Base-by-base conservation (phyloP, 1,284 basidiomycete genomes). In the Microbotryum scabiosae region DNA sequence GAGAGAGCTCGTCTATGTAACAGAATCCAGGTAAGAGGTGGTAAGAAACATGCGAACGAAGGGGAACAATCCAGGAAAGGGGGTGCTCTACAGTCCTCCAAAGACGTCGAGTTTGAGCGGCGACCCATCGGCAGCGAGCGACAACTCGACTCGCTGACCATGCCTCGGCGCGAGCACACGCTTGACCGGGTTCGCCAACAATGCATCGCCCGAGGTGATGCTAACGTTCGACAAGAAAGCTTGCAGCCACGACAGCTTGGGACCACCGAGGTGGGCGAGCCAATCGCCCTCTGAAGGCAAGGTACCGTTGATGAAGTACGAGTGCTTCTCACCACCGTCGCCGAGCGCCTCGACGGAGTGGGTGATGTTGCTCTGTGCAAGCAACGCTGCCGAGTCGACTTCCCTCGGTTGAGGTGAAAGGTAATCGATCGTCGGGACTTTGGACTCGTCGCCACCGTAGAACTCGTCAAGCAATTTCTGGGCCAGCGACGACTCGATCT, bases 141-240 rank as follows among this genome's bases (percentile, higher is more conserved):
- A 76, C 63, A 93, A 78, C 66, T 86, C 80, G 59, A 90, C 83
- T 58, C 84, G 85, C 78, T 97, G 94, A 36, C 83, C 80, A 41
- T 76, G 73, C 59, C 93, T 87, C 57, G 93, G 92, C 52, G 85
- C 81, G 64, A 97, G 87, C 58, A 96, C 80, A 60, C 92, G 86
- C 71, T 86, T 84, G 73, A 97, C 81, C 51, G 92, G 91, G 76
- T 97, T 97, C 74, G 90, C 84, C 66, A 93, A 79, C 76, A 92
- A 94, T 5, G 82, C 61, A 47, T 64, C 54, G 50, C 89, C 92
- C 74, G 90, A 91, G 25, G 93, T 85, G 67, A 97, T 83, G 66
- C 84, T 92, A 59, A 83, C 79, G 28, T 88, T 87, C 7, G 85
- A 84, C 62, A 96, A 77, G 54, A 96, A 82, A 18, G 94, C 94